Base-by-base conservation (phyloP, 2,329 filamentous ascomycete species). In the Polychaeton citri region DNA sequence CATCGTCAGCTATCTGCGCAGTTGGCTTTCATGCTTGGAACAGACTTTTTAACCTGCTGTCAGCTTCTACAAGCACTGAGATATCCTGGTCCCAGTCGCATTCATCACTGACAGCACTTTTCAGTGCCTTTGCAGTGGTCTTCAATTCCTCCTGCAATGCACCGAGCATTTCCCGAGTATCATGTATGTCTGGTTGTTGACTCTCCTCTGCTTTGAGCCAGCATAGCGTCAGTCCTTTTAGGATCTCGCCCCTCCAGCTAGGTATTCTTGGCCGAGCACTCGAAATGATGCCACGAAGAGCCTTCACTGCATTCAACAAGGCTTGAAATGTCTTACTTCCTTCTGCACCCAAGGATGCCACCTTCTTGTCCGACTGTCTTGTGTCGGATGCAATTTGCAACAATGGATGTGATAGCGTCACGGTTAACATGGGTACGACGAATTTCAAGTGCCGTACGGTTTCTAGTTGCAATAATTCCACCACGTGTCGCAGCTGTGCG, bases 401-500 rank as follows among this genome's bases (percentile, higher is more conserved):
- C 67, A 90, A 83, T 0, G 82, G 80, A 48, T 87, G 80, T 1
- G 72, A 68, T 36, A 93, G 62, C 7, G 79, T 71, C 26, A 65
- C 62, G 2, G 74, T 73, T 7, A 84, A 57, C 43, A 87, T 65
- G 0, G 81, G 75, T 1, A 93, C 53, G 6, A 88, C 57, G 32
- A 76, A 72, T 66, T 77, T 74, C 2, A 86, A 60, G 53, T 87
- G 77, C 49, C 79, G 81, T 19, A 76, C 69, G 2, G 72, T 63
- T 41, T 74, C 63, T 35, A 85, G 65, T 28, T 73, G 74, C 51
- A 86, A 61, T 10, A 63, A 64, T 4, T 62, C 48, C 4, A 84
- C 52, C 10, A 82, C 52, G 7, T 53, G 45, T 2, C 54, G 45
- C 3, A 73, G 59, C 30, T 74, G 62, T 0, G 54, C 48, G 44